Evolutionary conservation across 2,329 filamentous ascomycete genomes (phyloP), one percentile per base, ranked within the genome.

Genomic region (Aspergillus brunneoviolaceus): DNA sequence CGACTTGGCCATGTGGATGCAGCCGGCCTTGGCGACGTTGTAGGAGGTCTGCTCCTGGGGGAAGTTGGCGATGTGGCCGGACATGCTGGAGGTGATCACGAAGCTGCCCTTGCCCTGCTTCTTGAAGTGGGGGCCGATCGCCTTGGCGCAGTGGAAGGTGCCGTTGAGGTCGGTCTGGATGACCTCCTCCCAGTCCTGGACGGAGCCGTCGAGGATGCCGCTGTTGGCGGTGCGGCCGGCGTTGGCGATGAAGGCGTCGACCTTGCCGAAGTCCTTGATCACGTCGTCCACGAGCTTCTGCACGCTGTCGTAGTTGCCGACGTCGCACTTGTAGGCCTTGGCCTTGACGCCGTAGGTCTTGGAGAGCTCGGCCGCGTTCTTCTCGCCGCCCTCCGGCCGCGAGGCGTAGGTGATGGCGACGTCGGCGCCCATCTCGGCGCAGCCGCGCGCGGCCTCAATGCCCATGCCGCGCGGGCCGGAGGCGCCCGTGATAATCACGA

Each of bases 141-240:
- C 91, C 80, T 94, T 91, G 27, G 92, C 91, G 64, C 91, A 96
- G 84, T 93, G 86, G 78, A 92, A 91, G 29, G 84, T 87, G 12
- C 92, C 93, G n/a, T 87, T 95, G 67, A 96, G 83, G 77, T 97
- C 96, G 70, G 94, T 88, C 69, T 89, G 85, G 76, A 96, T 83
- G 81, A 96, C 91, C 75, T 87, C 85, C 73, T 92, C 87, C 72
- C 87, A 86, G 72, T 91, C 89, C 71, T 88, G 82, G 23, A 89
- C 86, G 25, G 85, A 84, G 72, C 86, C 86, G 63, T 91, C 89
- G 52, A 91, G 80, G 70, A 91, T 82, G 60, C 88, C 89, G 58
- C 79, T 80, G 77, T 88, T 83, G 66, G 89, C 88, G 5, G 89
- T 90, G 62, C 86, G 84, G 59, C 89, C 89, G 21, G 89, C 88